Evolutionary conservation across 768 basidiomycete genomes (phyloP), one percentile per base, ranked within the genome.

Genomic region (Naganishia vaughanmartiniae): DNA sequence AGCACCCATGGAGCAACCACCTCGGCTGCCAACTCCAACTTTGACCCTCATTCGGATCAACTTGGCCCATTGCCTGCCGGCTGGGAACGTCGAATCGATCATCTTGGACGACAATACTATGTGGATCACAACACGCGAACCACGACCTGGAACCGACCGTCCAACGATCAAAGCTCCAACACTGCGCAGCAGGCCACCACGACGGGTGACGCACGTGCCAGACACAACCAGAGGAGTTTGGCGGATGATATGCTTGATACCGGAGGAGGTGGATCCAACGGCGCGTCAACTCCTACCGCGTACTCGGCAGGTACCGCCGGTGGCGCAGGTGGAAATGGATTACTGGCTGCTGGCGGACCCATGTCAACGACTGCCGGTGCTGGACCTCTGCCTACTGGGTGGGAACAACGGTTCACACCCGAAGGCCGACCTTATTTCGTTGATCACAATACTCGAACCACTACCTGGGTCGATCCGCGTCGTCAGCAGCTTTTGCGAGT

Each of bases 381-480:
- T 0, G 94, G 96, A 1, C 89, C 88, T 67, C 85, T 99, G 24
- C 96, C 96, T 1, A 90, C 94, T 71, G 96, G 96, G 1, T 99
- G 96, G 96, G 96, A 99, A 80, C 96, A 98, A 83, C 87, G 96
- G 45, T 95, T 94, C 83, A 99, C 96, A 2, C 93, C 94, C 0
- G 96, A 99, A 83, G 96, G 96, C 24, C 88, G 96, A 48, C 93
- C 96, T 1, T 99, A 99, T 83, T 99, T 96, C 81, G 96, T 99
- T 60, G 96, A 99, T 81, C 96, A 99, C 84, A 99, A 99, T 79
- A 98, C 95, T 14, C 88, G 96, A 57, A 98, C 96, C 24, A 98
- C 96, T 36, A 99, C 96, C n/a, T 99, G 96, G 96, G 94, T 98
- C 28, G 96, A 99, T 80, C 96, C 96, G 46, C 90, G 96, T 60